Evolutionary conservation across 2,329 filamentous ascomycete species (phyloP).

Genomic region (Aureobasidium sp.): DNA sequence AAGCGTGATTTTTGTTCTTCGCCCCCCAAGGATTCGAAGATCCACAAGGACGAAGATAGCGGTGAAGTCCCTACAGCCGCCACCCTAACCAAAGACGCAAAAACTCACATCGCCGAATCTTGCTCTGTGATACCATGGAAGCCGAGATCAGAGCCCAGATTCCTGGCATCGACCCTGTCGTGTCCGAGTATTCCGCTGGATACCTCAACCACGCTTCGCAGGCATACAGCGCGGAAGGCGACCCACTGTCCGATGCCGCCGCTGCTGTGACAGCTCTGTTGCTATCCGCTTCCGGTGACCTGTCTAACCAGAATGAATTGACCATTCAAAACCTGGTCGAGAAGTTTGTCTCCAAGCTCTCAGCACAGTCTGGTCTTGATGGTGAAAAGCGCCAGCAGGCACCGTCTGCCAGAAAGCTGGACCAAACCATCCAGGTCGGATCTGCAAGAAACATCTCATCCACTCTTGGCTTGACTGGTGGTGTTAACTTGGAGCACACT

Average conservation of each 20-base stretch:
- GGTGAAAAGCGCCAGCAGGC: constrained; percentile 63
- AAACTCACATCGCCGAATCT: not conserved
- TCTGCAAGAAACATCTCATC: constrained; percentile 94
- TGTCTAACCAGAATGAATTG: constrained; percentile 62
- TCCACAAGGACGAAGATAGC: constrained; percentile 7
- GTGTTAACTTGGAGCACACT: constrained; percentile 89
- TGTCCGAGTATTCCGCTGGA: constrained; percentile 53
- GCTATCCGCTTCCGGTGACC: constrained; percentile 83
- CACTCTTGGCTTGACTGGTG: constrained; percentile 78
- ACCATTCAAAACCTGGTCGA: constrained; percentile 77
- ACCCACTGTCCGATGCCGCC: constrained; percentile 80
- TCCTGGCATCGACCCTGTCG: constrained; percentile 31
- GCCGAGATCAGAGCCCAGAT: constrained; percentile 31
- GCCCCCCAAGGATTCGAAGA: not conserved
- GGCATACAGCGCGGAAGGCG: constrained; percentile 66
- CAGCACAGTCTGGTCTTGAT: constrained; percentile 61
- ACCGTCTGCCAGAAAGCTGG: constrained; percentile 73
- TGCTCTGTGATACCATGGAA: constrained; percentile 25
- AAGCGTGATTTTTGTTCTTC: constrained; percentile 9
- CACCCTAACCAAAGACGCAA: constrained; percentile 12
- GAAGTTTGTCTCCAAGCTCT: constrained; percentile 82
- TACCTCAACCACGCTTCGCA: constrained; percentile 92
- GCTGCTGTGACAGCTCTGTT: constrained; percentile 79
- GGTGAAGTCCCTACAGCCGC: constrained; percentile 10
- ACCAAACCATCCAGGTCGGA: constrained; percentile 91